These are phyloP conservation scores for Exophiala oligosperma DNA, from an alignment of 2,329 filamentous ascomycete genomes.

Conservation along the genomic window DNA sequence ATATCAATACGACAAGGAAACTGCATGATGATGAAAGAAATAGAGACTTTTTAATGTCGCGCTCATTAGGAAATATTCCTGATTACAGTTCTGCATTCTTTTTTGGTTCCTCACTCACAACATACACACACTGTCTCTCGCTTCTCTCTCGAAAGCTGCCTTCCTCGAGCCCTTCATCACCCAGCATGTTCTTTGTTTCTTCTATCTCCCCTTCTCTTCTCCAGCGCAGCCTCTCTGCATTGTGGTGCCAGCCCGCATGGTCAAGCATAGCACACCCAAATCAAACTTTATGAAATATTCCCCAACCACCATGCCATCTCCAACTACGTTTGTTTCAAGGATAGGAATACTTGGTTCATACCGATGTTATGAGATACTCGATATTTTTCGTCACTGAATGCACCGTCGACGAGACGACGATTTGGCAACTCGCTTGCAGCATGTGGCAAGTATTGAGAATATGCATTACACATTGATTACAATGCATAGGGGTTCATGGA, in stretches of 20 bases:
- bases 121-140: background rate
- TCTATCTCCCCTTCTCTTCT: too few relatives aligned
- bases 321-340: constrained; percentile 5
- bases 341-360: constrained; percentile 4
- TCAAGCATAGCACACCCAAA: constrained; percentile 1
- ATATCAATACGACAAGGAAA: background rate
- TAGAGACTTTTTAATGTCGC: constrained; percentile 19
- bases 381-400: background rate
- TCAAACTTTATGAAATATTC: background rate
- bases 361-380: background rate
- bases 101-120: background rate
- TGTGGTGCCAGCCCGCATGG: background rate
- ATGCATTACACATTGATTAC: constrained; percentile 31
- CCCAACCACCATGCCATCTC: constrained; percentile 10
- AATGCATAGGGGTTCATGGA: constrained; percentile 54
- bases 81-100: constrained; percentile 11
- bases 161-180: too few relatives aligned
- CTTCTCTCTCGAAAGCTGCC: background rate
- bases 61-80: constrained; percentile 13
- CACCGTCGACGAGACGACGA: too few relatives aligned
- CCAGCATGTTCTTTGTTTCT: too few relatives aligned
- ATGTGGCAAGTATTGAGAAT: background rate
- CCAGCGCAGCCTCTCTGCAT: too few relatives aligned
- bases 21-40: constrained; percentile 7
- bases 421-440: background rate